Evolutionary conservation across 371 early-diverging fungal genomes (phyloP).

Genomic region (Mucor irregularis): DNA sequence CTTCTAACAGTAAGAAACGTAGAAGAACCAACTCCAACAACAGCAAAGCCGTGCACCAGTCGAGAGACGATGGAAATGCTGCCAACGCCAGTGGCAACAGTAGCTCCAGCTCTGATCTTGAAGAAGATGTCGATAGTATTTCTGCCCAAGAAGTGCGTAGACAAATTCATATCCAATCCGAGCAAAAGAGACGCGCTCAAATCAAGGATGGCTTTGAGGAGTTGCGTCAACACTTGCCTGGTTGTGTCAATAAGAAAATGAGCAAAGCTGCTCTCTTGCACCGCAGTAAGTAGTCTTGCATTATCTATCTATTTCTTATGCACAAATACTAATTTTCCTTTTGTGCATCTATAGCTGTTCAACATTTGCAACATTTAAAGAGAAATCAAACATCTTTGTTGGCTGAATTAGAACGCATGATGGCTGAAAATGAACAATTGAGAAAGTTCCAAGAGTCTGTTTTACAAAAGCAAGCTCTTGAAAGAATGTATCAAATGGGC

Average conservation of each 20-base stretch:
- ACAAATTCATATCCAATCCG: conserved; percentile 63
- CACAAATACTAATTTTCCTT: neutral
- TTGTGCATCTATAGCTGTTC: conserved; percentile 35
- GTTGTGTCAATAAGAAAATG: conserved; percentile 57
- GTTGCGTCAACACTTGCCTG: conserved; percentile 55
- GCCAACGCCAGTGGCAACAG: neutral
- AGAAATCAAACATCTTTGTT: conserved; percentile 45
- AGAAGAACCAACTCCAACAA: conserved; percentile 23
- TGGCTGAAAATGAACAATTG: conserved; percentile 51
- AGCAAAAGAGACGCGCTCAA: conserved; percentile 63
- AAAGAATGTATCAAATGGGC: conserved; percentile 54
- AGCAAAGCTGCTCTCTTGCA: conserved; percentile 57
- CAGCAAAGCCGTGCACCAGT: too few relatives aligned
- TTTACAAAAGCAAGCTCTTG: conserved; percentile 53
- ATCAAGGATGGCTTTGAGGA: conserved; percentile 63
- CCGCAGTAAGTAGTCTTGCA: conserved; percentile 38
- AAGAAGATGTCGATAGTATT: conserved; percentile 39
- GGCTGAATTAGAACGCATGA: conserved; percentile 46
- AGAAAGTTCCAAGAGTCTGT: conserved; percentile 54
- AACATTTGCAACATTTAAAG: conserved; percentile 52
- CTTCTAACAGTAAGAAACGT: conserved; percentile 40
- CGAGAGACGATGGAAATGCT: conserved; percentile 17
- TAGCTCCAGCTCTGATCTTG: conserved; percentile 8
- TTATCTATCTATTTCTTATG: neutral
- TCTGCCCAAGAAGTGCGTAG: conserved; percentile 55